Conservation (phyloP, 768 basidiomycete genomes). For the Lactifluus hygrophoroides region DNA sequence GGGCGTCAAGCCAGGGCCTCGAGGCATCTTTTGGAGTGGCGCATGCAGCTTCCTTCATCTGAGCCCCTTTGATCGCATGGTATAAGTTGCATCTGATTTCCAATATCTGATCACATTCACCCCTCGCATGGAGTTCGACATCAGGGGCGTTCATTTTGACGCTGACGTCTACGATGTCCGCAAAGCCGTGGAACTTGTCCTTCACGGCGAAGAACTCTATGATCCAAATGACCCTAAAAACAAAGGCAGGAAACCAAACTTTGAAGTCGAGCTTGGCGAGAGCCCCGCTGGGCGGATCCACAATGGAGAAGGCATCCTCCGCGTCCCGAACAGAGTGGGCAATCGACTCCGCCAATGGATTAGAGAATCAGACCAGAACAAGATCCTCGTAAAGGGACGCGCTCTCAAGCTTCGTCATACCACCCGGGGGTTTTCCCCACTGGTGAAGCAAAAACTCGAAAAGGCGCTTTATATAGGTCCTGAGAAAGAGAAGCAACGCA, state of each 20-base stretch:
- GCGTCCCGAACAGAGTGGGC: conserved; percentile 30
- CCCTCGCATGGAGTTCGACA: conserved; percentile 31
- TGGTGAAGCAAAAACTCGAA: conserved; percentile 21
- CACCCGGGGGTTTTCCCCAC: neutral
- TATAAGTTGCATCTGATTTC: neutral
- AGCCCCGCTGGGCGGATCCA: conserved; percentile 46
- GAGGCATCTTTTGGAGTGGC: neutral
- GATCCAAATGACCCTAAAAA: conserved; percentile 28
- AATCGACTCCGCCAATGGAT: conserved; percentile 40
- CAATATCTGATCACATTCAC: neutral
- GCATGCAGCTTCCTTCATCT: neutral
- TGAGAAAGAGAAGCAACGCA: conserved; percentile 23
- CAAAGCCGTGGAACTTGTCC: conserved; percentile 41
- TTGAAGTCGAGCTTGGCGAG: conserved; percentile 44
- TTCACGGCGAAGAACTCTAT: conserved; percentile 49
- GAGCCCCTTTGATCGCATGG: neutral
- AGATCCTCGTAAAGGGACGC: conserved; percentile 21
- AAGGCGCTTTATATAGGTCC: conserved; percentile 28
- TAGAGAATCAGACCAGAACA: conserved; percentile 24
- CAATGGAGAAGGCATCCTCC: conserved; percentile 39
- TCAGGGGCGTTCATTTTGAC: conserved; percentile 30
- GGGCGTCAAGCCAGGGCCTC: neutral
- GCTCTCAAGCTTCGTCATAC: conserved; percentile 21
- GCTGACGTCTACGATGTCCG: conserved; percentile 49
- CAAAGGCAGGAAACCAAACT: conserved; percentile 39